Base-by-base conservation (phyloP, 768 basidiomycete genomes). In the Xerocomus brunneocitrinus region DNA sequence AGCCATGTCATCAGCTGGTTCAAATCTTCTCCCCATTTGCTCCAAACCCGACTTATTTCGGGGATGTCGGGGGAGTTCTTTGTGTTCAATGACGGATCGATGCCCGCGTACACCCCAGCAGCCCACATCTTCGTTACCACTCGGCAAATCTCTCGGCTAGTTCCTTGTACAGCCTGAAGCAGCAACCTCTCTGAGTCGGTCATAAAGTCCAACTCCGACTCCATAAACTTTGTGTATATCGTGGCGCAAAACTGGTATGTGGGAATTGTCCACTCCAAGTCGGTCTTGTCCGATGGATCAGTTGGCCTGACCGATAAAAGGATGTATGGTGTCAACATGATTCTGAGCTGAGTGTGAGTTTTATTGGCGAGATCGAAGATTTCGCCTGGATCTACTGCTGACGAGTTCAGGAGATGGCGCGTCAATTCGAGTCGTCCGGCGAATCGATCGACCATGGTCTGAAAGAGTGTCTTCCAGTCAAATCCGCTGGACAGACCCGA, bases 401-500 rank as follows among this genome's bases (percentile, higher is more conserved):
- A 19, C 19, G 19, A 19, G 19, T 19, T 19, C 19, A 19, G 19
- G 19, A 19, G 19, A 19, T 19, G 19, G 19, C 19, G 19, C 19
- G 19, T 19, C 19, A 19, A 19, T 19, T 19, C 19, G 19, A 19
- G 19, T 19, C 19, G 19, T 19, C 19, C 19, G 19, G 19, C 19
- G 27, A 75, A 76, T 7, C 77, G 73, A 40, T 78, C 69, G 4
- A 69, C 63, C n/a, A 79, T 60, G 30, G 72, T 67, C 9, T 69
- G 66, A 12, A 70, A 57, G 34, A 77, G 61, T 3, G 67, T 65
- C 27, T 60, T 59, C 79, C 79, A 79, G 57, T 80, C 76, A 3
- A 78, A 51, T 0, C 68, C 69, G 46, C 70, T 75, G 0, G 54
- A 51, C 12, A 39, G 50, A 5, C 24, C 27, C 7, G 31, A 34